Percentiles rank a stretch among this genome's conserved stretches.
phyloP scores from a whole-genome alignment of 768 basidiomycete species.

The Dioszegia hungarica region DNA sequence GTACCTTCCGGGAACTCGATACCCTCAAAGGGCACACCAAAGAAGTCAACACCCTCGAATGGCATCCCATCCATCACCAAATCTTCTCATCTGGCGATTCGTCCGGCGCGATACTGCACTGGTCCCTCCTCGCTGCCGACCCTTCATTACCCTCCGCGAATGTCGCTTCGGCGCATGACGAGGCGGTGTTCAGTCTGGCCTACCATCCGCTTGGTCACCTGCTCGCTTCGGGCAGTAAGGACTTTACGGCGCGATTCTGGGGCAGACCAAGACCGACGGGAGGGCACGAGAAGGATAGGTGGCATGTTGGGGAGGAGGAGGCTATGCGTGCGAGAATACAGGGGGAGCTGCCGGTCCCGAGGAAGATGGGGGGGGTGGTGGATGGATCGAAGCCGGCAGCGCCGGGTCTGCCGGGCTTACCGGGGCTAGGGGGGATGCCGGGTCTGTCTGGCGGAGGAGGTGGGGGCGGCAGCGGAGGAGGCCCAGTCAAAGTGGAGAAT shows the following conservation, averaged over 20 bases:
- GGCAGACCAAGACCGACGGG: constrained; percentile 55
- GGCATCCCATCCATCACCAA: constrained; percentile 87
- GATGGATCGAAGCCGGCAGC: neutral
- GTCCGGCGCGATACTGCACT: constrained; percentile 89
- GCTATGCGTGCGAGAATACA: constrained; percentile 25
- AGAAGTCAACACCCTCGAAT: constrained; percentile 91
- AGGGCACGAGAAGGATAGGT: constrained; percentile 45
- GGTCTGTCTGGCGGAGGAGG: constrained; percentile 11
- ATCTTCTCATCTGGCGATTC: constrained; percentile 89
- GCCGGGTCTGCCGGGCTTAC: constrained; percentile 17
- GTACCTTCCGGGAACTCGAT: constrained; percentile 93
- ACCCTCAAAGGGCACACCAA: constrained; percentile 94
- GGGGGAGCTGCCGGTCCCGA: constrained; percentile 14
- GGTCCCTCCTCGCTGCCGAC: constrained; percentile 66
- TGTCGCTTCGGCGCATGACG: constrained; percentile 95
- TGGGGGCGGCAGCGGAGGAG: too few species aligned
- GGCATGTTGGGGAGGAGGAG: constrained; percentile 44
- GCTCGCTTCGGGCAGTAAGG: constrained; percentile 89
- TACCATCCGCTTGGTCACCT: constrained; percentile 96
- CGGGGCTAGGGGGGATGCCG: constrained; percentile 11
- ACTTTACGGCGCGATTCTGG: constrained; percentile 99
- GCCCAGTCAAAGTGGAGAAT: neutral
- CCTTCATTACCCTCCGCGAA: constrained; percentile 68
- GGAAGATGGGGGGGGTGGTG: constrained; percentile 2
- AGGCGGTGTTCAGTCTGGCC: constrained; percentile 90